phyloP scores from a whole-genome alignment of 441 rosid species.

The Populus trichocarpa region DNA sequence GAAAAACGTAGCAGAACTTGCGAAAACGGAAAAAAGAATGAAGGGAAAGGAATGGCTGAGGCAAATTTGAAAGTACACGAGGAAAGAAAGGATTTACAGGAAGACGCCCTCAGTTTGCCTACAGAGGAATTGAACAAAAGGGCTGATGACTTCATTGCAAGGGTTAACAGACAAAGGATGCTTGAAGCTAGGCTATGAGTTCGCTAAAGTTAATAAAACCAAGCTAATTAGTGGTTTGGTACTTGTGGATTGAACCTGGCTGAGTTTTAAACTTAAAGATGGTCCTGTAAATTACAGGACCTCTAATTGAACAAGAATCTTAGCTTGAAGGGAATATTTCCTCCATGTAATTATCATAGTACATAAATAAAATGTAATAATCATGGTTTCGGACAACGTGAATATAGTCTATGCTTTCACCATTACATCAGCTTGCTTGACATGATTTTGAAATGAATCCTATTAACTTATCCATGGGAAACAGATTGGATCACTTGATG shows the following conservation, averaged over 20 bases:
- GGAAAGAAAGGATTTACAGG: constrained; percentile 10
- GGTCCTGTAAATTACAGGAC: neutral
- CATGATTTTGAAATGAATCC: neutral
- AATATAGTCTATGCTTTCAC: neutral
- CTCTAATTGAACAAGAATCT: no score
- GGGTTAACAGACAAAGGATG: constrained; percentile 50
- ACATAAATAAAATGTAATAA: neutral
- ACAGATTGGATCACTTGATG: neutral
- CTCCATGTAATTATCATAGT: neutral
- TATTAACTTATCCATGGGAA: neutral
- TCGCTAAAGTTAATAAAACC: neutral
- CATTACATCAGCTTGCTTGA: neutral
- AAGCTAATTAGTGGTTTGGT: neutral
- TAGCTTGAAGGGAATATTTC: no score
- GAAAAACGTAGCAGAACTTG: constrained; percentile 13
- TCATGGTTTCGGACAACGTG: neutral
- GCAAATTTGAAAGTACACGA: constrained; percentile 9
- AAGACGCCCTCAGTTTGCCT: constrained; percentile 30
- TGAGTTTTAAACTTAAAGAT: neutral
- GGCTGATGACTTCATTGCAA: no score
- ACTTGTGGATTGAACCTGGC: neutral
- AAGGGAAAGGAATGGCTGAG: constrained; percentile 2
- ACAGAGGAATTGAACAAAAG: constrained; percentile 44
- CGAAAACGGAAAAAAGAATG: neutral
- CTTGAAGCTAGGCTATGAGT: constrained; percentile 35